Conservation (phyloP, 305 asterid genomes). For the Fraxinus sp. region DNA sequence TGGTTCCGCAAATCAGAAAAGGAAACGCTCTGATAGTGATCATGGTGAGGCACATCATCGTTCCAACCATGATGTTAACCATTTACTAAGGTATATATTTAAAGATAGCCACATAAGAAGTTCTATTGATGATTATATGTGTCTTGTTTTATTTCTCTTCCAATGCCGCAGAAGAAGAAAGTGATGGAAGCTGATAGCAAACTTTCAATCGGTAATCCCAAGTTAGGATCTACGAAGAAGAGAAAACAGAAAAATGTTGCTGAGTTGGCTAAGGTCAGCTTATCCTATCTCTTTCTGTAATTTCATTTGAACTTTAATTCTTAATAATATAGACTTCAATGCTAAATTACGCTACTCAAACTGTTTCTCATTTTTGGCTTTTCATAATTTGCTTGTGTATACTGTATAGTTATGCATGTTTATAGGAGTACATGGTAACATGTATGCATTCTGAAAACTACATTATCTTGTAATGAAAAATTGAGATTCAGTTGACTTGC, state of each 20-base stretch:
- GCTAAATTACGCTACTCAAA: constrained; percentile 5
- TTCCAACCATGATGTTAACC: constrained; percentile 43
- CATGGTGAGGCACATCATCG: constrained; percentile 34
- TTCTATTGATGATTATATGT: constrained; percentile 19
- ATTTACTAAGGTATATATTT: too few species aligned
- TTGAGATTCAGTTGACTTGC: constrained; percentile 22
- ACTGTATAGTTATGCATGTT: background rate
- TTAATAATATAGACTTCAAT: constrained; percentile 1
- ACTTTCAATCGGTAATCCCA: constrained; percentile 41
- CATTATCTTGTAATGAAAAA: background rate
- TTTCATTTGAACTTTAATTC: background rate
- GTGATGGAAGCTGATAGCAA: constrained; percentile 37
- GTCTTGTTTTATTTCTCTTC: constrained; percentile 26
- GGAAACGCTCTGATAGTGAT: constrained; percentile 50
- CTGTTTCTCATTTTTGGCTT: constrained; percentile 11
- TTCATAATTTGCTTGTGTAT: background rate
- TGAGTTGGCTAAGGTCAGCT: constrained; percentile 73
- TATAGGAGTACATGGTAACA: background rate
- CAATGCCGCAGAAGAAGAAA: constrained; percentile 55
- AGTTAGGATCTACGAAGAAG: constrained; percentile 58
- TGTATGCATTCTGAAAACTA: constrained; percentile 4
- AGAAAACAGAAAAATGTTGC: constrained; percentile 45
- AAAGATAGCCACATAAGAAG: background rate
- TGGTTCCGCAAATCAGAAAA: constrained; percentile 52
- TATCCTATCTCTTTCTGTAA: background rate